Percentiles rank a stretch among this genome's conserved stretches.
Evolutionary conservation across 2,329 filamentous ascomycete species (phyloP).

Genomic region (Penicillium brevicompactum): DNA sequence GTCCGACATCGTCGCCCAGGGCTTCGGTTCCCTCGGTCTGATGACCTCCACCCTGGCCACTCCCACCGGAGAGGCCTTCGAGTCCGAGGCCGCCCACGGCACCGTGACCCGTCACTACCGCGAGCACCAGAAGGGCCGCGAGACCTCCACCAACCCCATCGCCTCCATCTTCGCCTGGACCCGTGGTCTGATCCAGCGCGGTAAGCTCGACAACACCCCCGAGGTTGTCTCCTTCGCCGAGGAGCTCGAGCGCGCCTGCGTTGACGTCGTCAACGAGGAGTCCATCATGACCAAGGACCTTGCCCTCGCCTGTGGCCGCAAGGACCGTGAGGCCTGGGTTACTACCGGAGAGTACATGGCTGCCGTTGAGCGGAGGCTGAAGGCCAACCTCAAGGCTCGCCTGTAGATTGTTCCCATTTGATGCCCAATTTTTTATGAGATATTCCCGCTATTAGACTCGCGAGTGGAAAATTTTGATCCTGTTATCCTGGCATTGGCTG

Average conservation of each 20-base stretch:
- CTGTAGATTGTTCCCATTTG: slow-evolving; percentile 30
- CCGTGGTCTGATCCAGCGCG: slow-evolving; percentile 87
- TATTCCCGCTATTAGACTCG: slow-evolving; percentile 15
- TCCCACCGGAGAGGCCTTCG: slow-evolving; percentile 93
- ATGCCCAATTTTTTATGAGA: slow-evolving; percentile 16
- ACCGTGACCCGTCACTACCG: slow-evolving; percentile 98
- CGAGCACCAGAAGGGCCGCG: slow-evolving; percentile 96
- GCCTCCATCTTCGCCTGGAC: slow-evolving; percentile 99
- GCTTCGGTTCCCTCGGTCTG: slow-evolving; percentile 94
- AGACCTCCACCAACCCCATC: slow-evolving; percentile 98
- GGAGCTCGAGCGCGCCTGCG: slow-evolving; percentile 85
- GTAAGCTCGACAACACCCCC: slow-evolving; percentile 88
- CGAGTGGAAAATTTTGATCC: not conserved
- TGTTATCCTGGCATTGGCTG: slow-evolving; percentile 12
- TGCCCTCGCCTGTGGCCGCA: slow-evolving; percentile 91
- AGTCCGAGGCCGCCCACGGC: slow-evolving; percentile 96
- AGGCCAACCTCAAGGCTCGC: slow-evolving; percentile 62
- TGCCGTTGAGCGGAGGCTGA: slow-evolving; percentile 88
- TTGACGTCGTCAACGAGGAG: slow-evolving; percentile 91
- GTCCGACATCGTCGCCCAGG: slow-evolving; percentile 97
- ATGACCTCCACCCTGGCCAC: slow-evolving; percentile 99
- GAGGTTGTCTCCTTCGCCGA: slow-evolving; percentile 91
- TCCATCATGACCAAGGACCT: slow-evolving; percentile 99
- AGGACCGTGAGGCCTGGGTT: slow-evolving; percentile 79
- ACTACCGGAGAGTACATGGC: slow-evolving; percentile 90